These are phyloP conservation scores for Populus hybrid DNA, from an alignment of 441 rosid genomes.

Conservation along the genomic window DNA sequence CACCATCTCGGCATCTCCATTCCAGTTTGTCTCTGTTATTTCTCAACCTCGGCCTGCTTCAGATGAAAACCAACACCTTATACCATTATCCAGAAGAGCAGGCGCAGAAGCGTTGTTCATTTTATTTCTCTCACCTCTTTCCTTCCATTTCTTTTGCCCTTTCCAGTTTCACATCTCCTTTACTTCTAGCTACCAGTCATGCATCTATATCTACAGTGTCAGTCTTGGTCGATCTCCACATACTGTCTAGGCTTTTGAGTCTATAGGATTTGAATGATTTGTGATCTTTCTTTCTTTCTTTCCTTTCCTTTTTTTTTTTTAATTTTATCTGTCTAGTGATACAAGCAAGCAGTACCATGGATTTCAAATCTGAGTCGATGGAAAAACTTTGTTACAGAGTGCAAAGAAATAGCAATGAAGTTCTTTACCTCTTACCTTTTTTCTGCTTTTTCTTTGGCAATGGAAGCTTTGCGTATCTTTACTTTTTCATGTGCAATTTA, in stretches of 20 bases:
- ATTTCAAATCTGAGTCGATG: constrained; percentile 24
- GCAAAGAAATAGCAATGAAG: constrained; percentile 39
- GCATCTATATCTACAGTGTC: constrained; percentile 16
- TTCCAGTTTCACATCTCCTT: not conserved
- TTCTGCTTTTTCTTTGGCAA: constrained; percentile 13
- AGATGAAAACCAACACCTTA: constrained; percentile 16
- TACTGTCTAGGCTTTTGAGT: constrained; percentile 27
- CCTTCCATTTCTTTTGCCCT: not conserved
- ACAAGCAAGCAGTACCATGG: constrained; percentile 28
- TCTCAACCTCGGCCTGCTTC: constrained; percentile 87
- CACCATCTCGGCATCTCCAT: not conserved
- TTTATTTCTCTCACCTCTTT: constrained; percentile 1
- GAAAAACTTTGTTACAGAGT: constrained; percentile 31
- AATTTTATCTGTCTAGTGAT: constrained; percentile 24
- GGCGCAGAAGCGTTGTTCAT: constrained; percentile 76
- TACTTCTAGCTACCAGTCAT: constrained; percentile 15
- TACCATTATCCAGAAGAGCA: constrained; percentile 27
- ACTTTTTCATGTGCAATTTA: not conserved
- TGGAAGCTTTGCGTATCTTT: constrained; percentile 11
- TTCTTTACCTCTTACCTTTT: constrained; percentile 13
- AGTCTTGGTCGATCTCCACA: constrained; percentile 18
- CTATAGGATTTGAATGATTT: constrained; percentile 44
- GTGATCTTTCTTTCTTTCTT: constrained; percentile 18
- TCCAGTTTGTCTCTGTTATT: constrained; percentile 24
- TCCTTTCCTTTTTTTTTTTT: not conserved